Conservation (phyloP, 495 filamentous ascomycete genomes). For the Aspergillus affinis region DNA sequence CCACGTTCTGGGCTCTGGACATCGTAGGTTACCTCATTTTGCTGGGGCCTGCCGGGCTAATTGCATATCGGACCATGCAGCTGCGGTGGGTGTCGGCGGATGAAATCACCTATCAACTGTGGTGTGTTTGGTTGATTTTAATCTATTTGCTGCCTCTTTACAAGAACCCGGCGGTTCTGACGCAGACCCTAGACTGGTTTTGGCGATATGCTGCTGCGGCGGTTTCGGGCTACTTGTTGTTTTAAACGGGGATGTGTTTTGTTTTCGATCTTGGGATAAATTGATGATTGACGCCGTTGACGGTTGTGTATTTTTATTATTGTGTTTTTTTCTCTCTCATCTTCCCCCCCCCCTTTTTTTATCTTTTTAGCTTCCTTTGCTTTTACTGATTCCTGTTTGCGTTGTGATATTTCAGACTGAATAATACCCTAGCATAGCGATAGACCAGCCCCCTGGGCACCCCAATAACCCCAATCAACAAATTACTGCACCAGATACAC, state of each 20-base stretch:
- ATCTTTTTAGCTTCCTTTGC: not conserved
- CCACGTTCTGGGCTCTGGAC: slow-evolving; percentile 27
- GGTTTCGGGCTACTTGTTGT: not conserved
- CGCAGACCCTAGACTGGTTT: not conserved
- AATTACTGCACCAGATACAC: not conserved
- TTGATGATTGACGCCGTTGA: not conserved
- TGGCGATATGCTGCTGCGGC: not conserved
- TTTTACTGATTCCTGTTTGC: not conserved
- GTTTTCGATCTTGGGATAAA: not conserved
- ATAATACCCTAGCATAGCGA: not conserved
- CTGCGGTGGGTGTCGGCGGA: not conserved
- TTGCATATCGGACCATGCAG: not conserved
- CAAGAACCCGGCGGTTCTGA: slow-evolving; percentile 1
- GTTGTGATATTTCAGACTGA: not conserved
- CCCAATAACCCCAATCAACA: not conserved
- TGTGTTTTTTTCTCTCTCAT: not conserved
- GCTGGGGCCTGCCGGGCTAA: not conserved
- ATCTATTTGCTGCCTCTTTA: slow-evolving; percentile 1
- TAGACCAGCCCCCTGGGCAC: not conserved
- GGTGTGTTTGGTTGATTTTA: slow-evolving; percentile 1
- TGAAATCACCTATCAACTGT: not conserved
- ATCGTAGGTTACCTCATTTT: not conserved
- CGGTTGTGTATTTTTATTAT: not conserved
- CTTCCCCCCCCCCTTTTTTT: too few species aligned
- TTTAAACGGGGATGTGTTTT: not conserved